Evolutionary conservation across 257 asterid species (phyloP), one percentile per base, ranked within the genome.

Genomic region (Paulownia fortunei): DNA sequence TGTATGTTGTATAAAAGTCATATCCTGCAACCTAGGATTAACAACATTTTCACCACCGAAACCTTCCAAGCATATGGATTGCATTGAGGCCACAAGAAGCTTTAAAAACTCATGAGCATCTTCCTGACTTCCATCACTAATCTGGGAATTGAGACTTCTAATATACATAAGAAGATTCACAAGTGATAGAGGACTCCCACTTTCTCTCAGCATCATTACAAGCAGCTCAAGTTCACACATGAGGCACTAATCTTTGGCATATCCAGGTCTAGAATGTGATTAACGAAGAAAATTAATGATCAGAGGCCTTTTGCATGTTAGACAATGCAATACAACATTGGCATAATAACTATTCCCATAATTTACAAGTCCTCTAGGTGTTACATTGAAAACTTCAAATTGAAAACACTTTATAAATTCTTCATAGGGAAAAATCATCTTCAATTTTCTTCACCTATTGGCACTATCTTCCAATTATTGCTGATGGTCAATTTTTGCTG

Each of bases 101-200:
- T 97, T 86, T 82, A 92, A 86, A 83, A 94, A 94, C 74, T 94
- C 98, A 81, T 94, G 98, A 62, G 98, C 98, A 85, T 92, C 98
- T 90, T 94, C 97, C 75, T 92, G 97, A 55, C 97, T 92, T 80
- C 97, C 98, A 79, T 89, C 89, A 32, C 97, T 95, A 74, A 94
- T 89, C 85, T 92, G 98, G 80, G 92, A 62, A 77, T 90, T 92
- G 69, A 87, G 87, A 70, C 92, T 86, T 80, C 92, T 87, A 83
- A 94, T 86, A 72, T 89, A 89, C 67, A 85, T 73, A 60, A 94
- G 93, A 82, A 94, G 86, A 84, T 89, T 89, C 66, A 86, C 62
- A 7, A 97, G 92, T 8, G 95, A 90, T 41, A 94, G 71, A 36
- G 98, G 97, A 6, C 87, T 90, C 54, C 95, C 94, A 64, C 83